Evolutionary conservation across 208 protist species (phyloP).

Genomic region (Crithidia acanthocephali): DNA sequence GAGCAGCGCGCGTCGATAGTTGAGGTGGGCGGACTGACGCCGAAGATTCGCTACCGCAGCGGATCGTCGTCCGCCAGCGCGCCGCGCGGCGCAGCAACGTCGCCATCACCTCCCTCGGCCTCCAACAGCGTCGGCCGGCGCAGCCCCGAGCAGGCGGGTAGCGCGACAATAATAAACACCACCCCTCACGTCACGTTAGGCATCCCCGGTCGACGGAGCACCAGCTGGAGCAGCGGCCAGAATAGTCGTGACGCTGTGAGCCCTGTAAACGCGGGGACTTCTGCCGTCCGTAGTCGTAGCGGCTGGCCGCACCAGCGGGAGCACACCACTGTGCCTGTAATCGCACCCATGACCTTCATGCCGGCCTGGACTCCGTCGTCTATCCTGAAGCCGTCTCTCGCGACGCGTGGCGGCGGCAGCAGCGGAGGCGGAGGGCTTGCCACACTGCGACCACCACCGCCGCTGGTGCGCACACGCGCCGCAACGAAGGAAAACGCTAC

Average conservation of each 20-base stretch:
- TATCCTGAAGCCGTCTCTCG: neutral
- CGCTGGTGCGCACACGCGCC: neutral
- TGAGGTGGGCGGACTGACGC: conserved; percentile 3
- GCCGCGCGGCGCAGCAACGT: neutral
- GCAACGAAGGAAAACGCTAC: neutral
- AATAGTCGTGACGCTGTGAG: neutral
- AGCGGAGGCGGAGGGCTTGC: neutral
- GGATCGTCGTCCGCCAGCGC: neutral
- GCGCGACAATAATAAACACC: neutral
- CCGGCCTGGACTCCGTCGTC: neutral
- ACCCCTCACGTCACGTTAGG: neutral
- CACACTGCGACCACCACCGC: neutral
- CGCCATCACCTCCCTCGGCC: neutral
- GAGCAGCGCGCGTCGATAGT: no score
- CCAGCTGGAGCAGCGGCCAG: neutral
- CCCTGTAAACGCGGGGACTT: neutral
- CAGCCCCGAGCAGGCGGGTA: neutral
- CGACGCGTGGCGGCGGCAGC: no score
- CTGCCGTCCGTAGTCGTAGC: no score
- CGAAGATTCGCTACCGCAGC: conserved; percentile 24
- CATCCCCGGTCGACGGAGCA: neutral
- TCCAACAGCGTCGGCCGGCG: neutral
- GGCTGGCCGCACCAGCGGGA: neutral
- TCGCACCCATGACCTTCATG: neutral
- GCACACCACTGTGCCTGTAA: neutral